Base-by-base conservation (phyloP, 73 alveolate species). In the Stentor roeselii region DNA sequence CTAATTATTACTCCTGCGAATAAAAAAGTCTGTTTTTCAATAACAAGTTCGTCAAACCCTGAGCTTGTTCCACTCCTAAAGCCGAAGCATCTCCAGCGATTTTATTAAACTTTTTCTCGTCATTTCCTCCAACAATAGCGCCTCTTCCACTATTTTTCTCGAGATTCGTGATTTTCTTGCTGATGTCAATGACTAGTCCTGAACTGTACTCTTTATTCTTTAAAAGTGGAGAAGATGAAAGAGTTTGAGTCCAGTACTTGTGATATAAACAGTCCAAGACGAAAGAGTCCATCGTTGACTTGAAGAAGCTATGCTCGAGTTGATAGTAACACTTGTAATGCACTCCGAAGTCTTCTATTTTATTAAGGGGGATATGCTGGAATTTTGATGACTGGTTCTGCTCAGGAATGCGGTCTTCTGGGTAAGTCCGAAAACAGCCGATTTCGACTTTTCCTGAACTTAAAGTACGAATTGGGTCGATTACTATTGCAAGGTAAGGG, bases 291-390 rank as follows among this genome's bases (percentile, higher is more conserved):
- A 91, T 91, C 83, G 90, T 85, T 39, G 94, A 86, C 92, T 92
- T 94, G 88, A 94, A 94, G 86, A 91, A 86, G 36, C 93, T 87
- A 89, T 91, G 96, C 11, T 91, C 96, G 31, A 95, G 76, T 67
- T 88, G 78, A 82, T 90, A 92, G 89, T 91, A 95, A 87, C 93
- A 95, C 84, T 90, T 84, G 83, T 93, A 93, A 84, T 96, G 98
- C 11, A 92, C 90, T n/a, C 99, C 99, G 80, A 93, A 95, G 61
- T 96, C 99, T 61, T 93, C 99, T 61, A 95, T 89, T 90, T 96
- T 95, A 78, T 96, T 97, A 36, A 94, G 80, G 31, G 97, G 98
- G 11, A 94, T 95, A 41, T 77, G 86, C 92, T 88, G 93, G 39
- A 82, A 85, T 83, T 85, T 93, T 89, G 89, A 88, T 50, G 60